phyloP scores from a whole-genome alignment of 352 stramenopile species.

The Globisporangium okanoganense region DNA sequence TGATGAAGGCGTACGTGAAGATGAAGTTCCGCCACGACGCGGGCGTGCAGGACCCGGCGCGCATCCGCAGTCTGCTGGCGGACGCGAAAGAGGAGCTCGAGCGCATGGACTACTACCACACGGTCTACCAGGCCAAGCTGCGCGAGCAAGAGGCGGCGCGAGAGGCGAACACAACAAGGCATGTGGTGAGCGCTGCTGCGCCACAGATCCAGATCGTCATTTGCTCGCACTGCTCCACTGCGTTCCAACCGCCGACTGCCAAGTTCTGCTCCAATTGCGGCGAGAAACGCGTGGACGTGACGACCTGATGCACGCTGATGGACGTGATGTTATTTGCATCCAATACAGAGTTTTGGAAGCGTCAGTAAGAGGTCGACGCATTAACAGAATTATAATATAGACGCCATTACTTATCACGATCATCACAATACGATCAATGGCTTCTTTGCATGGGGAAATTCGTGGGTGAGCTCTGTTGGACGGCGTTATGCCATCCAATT shows the following conservation, averaged over 20 bases:
- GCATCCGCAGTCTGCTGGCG: constrained; percentile 47
- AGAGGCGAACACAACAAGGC: constrained; percentile 1
- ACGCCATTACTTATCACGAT: too few species aligned
- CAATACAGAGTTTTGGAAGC: not conserved
- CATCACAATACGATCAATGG: too few species aligned
- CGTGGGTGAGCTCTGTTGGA: not conserved
- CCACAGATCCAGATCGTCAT: constrained; percentile 8
- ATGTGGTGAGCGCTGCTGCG: not conserved
- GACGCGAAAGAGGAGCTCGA: constrained; percentile 75
- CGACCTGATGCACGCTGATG: not conserved
- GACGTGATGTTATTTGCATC: not conserved
- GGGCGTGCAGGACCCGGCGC: constrained; percentile 42
- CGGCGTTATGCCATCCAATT: not conserved
- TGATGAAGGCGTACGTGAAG: constrained; percentile 76
- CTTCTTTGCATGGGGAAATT: not conserved
- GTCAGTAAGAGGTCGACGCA: too few species aligned
- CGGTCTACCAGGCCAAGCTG: constrained; percentile 69
- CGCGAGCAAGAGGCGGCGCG: constrained; percentile 16
- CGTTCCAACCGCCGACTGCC: constrained; percentile 42
- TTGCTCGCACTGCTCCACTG: constrained; percentile 39
- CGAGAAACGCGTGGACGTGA: constrained; percentile 30
- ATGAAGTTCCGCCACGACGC: constrained; percentile 76
- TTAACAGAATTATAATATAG: not conserved
- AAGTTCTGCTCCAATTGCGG: constrained; percentile 80
- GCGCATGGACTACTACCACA: constrained; percentile 87